phyloP scores from a whole-genome alignment of 768 basidiomycete species.

The Vararia minispora region DNA sequence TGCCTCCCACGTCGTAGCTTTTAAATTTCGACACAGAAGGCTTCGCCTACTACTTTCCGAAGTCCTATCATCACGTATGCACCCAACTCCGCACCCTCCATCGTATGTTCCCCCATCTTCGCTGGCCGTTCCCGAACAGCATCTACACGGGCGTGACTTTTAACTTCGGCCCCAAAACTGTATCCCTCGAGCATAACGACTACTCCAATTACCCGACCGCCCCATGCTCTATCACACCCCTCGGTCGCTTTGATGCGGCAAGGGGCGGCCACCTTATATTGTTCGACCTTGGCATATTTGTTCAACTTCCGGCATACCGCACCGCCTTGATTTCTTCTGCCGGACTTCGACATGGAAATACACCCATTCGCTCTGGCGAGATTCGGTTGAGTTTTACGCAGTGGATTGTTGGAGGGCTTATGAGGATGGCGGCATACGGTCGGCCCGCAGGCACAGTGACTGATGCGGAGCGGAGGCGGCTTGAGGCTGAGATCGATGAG shows the following conservation, averaged over 20 bases:
- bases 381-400: too few species aligned
- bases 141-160: conserved; percentile 19
- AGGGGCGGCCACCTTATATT: conserved; percentile 24
- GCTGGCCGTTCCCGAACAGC: conserved; percentile 17
- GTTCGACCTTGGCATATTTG: conserved; percentile 18
- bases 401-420: neutral
- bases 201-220: conserved; percentile 21
- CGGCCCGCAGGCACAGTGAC: neutral
- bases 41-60: neutral
- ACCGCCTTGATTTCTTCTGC: too few species aligned
- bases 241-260: conserved; percentile 19
- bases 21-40: neutral
- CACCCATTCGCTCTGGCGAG: too few species aligned
- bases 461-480: neutral
- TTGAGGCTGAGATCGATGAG: neutral
- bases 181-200: conserved; percentile 19
- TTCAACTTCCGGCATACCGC: too few species aligned
- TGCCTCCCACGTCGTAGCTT: neutral
- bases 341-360: too few species aligned
- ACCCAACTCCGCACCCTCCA: conserved; percentile 2
- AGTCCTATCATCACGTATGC: neutral
- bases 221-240: conserved; percentile 21
- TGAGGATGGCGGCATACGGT: neutral
- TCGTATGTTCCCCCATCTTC: conserved; percentile 5
- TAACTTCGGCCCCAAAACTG: conserved; percentile 19